phyloP scores from a whole-genome alignment of 441 rosid genomes.

The Aquilaria agallochum region DNA sequence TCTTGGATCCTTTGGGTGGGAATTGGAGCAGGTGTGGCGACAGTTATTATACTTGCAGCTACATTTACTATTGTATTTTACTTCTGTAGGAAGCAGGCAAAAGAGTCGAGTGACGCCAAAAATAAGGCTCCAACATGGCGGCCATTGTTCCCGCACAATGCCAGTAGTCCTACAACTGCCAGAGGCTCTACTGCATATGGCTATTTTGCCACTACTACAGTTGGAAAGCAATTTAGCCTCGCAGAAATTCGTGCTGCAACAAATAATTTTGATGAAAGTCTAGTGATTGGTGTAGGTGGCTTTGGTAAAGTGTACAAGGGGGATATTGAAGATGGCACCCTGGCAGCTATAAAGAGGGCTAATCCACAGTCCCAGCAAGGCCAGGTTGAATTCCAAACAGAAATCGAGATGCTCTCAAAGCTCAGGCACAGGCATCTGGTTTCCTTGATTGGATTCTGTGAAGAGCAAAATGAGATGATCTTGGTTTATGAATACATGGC shows the following conservation, averaged over 20 bases:
- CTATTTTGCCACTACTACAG: slow-evolving; percentile 32
- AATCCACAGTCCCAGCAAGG: slow-evolving; percentile 94
- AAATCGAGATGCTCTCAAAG: slow-evolving; percentile 83
- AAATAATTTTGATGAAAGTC: slow-evolving; percentile 64
- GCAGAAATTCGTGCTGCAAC: slow-evolving; percentile 76
- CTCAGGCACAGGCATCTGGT: slow-evolving; percentile 89
- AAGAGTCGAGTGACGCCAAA: slow-evolving; percentile 38
- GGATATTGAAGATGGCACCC: slow-evolving; percentile 67
- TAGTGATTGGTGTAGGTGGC: slow-evolving; percentile 84
- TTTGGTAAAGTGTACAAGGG: slow-evolving; percentile 89
- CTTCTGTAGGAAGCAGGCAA: slow-evolving; percentile 38
- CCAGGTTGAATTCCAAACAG: slow-evolving; percentile 79
- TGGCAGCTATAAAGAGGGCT: slow-evolving; percentile 74
- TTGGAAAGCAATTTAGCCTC: slow-evolving; percentile 59
- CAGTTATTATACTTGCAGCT: slow-evolving; percentile 33
- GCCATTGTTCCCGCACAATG: slow-evolving; percentile 56
- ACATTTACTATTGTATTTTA: slow-evolving; percentile 26
- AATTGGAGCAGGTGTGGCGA: slow-evolving; percentile 55
- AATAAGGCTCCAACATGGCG: slow-evolving; percentile 52
- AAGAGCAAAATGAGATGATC: slow-evolving; percentile 85
- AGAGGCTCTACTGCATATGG: slow-evolving; percentile 44
- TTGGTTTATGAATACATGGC: slow-evolving; percentile 92
- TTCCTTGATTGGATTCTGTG: slow-evolving; percentile 84
- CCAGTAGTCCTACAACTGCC: slow-evolving; percentile 44
- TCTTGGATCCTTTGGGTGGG: slow-evolving; percentile 49